These are phyloP conservation scores for Malassezia caprae DNA, from an alignment of 1,284 basidiomycete genomes.

Conservation along the genomic window DNA sequence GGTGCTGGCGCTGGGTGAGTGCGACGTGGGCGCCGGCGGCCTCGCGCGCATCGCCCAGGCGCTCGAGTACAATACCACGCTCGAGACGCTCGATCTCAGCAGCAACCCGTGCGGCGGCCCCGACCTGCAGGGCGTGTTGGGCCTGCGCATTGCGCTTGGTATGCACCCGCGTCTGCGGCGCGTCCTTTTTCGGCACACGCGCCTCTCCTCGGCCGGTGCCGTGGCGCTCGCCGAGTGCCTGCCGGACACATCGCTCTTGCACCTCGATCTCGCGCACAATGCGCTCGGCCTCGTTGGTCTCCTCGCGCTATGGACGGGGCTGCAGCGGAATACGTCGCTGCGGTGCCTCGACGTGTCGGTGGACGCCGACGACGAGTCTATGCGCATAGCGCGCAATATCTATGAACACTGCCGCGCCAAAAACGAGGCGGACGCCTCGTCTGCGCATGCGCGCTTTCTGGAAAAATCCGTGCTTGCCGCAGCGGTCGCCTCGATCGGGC, in stretches of 20 bases:
- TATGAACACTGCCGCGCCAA: background rate
- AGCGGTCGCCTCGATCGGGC: conserved; percentile 5
- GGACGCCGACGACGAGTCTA: conserved; percentile 32
- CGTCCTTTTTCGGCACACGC: conserved; percentile 76
- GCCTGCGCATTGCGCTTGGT: conserved; percentile 70
- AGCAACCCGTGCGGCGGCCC: conserved; percentile 88
- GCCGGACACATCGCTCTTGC: conserved; percentile 76
- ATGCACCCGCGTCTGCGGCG: conserved; percentile 84
- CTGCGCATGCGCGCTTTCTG: conserved; percentile 24
- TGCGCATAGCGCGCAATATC: background rate
- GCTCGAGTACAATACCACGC: conserved; percentile 83
- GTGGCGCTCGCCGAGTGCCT: conserved; percentile 93
- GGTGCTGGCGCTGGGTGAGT: conserved; percentile 84
- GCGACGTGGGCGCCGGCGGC: conserved; percentile 74
- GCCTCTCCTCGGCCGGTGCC: conserved; percentile 70
- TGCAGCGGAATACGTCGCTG: conserved; percentile 71
- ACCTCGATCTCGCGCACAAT: conserved; percentile 56
- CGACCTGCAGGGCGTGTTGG: conserved; percentile 64
- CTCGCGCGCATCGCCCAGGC: conserved; percentile 77
- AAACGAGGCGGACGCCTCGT: background rate
- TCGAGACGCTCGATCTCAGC: conserved; percentile 87
- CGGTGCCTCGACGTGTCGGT: conserved; percentile 89
- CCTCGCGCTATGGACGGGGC: conserved; percentile 64
- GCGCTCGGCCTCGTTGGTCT: conserved; percentile 55
- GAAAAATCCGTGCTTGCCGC: conserved; percentile 35